phyloP scores from a whole-genome alignment of 2,329 filamentous ascomycete species.

The Ophiostoma australiae region DNA sequence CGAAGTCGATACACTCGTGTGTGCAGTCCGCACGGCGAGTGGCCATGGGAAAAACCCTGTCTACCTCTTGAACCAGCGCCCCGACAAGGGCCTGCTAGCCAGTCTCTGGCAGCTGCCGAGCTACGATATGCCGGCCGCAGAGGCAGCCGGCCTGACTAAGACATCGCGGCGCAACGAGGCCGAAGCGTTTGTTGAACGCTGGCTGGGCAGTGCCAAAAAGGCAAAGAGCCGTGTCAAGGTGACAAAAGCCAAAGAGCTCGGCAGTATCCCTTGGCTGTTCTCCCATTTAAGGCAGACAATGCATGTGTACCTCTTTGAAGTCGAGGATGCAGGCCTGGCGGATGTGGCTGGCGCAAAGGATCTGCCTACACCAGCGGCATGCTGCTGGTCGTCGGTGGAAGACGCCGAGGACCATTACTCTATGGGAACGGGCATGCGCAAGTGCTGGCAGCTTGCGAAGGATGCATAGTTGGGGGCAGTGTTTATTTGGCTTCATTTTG shows the following conservation, averaged over 20 bases:
- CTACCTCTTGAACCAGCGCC: conserved; percentile 48
- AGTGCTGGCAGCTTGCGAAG: conserved; percentile 48
- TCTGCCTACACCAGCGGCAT: conserved; percentile 14
- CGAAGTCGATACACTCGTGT: conserved; percentile 50
- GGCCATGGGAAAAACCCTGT: conserved; percentile 35
- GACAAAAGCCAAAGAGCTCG: conserved; percentile 42
- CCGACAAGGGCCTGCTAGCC: conserved; percentile 50
- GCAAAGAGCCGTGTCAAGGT: conserved; percentile 21
- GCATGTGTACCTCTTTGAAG: conserved; percentile 50
- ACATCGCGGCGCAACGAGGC: conserved; percentile 18
- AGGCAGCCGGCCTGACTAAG: neutral
- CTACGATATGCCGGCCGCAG: conserved; percentile 25
- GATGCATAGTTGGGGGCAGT: conserved; percentile 17
- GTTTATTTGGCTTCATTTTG: neutral
- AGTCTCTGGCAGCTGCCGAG: conserved; percentile 56
- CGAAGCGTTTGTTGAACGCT: conserved; percentile 17
- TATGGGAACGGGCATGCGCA: conserved; percentile 57
- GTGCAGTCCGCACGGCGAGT: conserved; percentile 40
- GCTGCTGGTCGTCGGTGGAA: conserved; percentile 38
- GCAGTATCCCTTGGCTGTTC: conserved; percentile 52
- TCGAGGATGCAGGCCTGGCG: conserved; percentile 27
- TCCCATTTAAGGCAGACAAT: conserved; percentile 54
- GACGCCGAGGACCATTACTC: conserved; percentile 44
- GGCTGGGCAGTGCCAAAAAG: neutral
- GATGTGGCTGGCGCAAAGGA: neutral